A percentile compares a stretch with the other conserved stretches of the same genome.
Evolutionary conservation across 1,284 basidiomycete species (phyloP).

Genomic region (Austroboletus niveus): DNA sequence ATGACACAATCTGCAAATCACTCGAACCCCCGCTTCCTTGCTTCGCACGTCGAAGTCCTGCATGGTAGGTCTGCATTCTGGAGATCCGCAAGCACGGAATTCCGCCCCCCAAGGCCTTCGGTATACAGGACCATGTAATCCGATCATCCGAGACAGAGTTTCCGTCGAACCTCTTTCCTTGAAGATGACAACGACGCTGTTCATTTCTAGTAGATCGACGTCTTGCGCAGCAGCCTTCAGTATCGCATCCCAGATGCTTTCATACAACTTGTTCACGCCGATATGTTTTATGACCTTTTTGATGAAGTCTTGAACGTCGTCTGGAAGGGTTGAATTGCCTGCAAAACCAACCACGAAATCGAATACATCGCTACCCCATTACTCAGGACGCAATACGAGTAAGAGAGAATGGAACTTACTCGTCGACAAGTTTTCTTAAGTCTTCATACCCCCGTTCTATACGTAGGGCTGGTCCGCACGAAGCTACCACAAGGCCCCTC

Average conservation of each 20-base stretch:
- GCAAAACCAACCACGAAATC: conserved; percentile 4
- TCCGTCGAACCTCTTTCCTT: conserved; percentile 20
- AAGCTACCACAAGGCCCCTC: background rate
- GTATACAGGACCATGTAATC: too few species aligned
- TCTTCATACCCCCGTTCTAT: background rate
- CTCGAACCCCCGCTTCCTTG: too few species aligned
- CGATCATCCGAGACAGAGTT: too few species aligned
- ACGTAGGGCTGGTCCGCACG: background rate
- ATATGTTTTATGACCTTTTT: background rate
- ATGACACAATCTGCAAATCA: too few species aligned
- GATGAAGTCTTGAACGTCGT: background rate
- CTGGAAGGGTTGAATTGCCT: background rate
- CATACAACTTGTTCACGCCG: background rate
- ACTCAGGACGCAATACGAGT: too few species aligned
- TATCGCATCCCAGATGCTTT: background rate
- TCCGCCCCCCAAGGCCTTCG: too few species aligned
- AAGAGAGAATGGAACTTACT: background rate
- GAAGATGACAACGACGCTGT: background rate
- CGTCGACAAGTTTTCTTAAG: background rate
- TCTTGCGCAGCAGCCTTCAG: background rate
- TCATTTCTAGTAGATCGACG: background rate
- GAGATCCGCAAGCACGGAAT: too few species aligned
- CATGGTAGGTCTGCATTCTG: too few species aligned
- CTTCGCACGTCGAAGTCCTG: too few species aligned
- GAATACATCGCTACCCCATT: background rate